A percentile compares a stretch with the other conserved stretches of the same genome.
Evolutionary conservation across 257 asterid species (phyloP).

Genomic region (Marsdenia floribunda): DNA sequence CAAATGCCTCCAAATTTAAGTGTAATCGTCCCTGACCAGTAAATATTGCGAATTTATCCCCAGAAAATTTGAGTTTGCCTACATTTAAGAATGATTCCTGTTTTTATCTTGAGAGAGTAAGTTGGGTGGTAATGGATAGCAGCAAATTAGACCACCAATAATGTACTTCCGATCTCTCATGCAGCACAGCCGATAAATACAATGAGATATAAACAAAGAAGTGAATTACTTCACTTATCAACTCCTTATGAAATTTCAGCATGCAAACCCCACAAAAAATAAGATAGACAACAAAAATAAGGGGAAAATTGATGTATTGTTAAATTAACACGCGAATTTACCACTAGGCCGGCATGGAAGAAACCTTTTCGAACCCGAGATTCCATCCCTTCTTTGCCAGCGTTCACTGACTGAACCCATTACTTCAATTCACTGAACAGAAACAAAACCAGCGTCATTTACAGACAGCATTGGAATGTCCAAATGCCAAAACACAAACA

Average conservation of each 20-base stretch:
- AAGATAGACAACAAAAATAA: not conserved
- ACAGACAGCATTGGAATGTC: not conserved
- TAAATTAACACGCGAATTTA: slow-evolving; percentile 13
- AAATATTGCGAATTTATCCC: too few relatives aligned
- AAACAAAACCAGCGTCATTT: not conserved
- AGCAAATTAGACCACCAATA: not conserved
- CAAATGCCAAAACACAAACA: slow-evolving; percentile 7
- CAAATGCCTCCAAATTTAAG: too few relatives aligned
- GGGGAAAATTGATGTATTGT: not conserved
- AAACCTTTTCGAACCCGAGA: slow-evolving; percentile 35
- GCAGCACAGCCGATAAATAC: not conserved
- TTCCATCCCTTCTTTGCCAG: slow-evolving; percentile 24
- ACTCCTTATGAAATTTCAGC: not conserved
- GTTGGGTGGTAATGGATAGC: not conserved
- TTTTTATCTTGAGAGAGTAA: too few relatives aligned
- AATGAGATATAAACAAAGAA: not conserved
- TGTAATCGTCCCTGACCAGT: too few relatives aligned
- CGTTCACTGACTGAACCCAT: slow-evolving; percentile 44
- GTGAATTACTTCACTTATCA: too few relatives aligned
- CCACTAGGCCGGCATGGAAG: slow-evolving; percentile 39
- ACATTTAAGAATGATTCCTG: too few relatives aligned
- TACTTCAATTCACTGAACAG: slow-evolving; percentile 20
- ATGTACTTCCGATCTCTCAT: not conserved
- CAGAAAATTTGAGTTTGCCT: too few relatives aligned
- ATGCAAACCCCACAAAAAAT: not conserved